Percentiles rank a stretch among this genome's conserved stretches.
These are phyloP conservation scores for Blumeria graminis DNA, from an alignment of 2,329 filamentous ascomycete genomes.

Conservation along the genomic window DNA sequence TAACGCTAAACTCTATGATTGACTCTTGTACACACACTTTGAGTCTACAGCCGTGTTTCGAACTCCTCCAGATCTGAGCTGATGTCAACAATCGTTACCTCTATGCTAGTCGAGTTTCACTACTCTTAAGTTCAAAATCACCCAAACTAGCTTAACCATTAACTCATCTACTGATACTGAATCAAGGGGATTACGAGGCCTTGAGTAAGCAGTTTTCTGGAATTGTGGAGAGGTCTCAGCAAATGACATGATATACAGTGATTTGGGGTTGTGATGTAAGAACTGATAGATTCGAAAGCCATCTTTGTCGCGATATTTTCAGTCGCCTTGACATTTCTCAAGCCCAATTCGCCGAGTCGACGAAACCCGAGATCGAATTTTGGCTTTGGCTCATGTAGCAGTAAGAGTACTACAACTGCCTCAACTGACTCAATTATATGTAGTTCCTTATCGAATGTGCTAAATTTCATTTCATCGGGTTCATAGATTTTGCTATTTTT, in stretches of 20 bases:
- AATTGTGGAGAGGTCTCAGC: not conserved
- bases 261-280: not conserved
- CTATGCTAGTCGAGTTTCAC: too few relatives aligned
- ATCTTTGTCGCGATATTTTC: not conserved
- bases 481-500: not conserved
- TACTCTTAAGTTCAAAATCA: not conserved
- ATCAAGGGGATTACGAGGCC: not conserved
- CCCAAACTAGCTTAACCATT: not conserved
- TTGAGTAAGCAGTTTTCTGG: not conserved
- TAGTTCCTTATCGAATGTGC: not conserved
- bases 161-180: not conserved
- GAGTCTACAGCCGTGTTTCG: too few relatives aligned
- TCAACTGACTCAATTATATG: not conserved
- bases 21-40: too few relatives aligned
- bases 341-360: not conserved
- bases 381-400: not conserved
- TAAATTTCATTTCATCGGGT: not conserved
- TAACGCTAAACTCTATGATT: too few relatives aligned
- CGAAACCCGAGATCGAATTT: not conserved
- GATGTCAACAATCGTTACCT: too few relatives aligned
- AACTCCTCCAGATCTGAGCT: too few relatives aligned
- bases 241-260: not conserved
- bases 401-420: not conserved
- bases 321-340: conserved; percentile 1
- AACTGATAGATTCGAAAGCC: not conserved